Evolutionary conservation across 176 grass and related monocot species (phyloP).

Genomic region (Carex parvula): DNA sequence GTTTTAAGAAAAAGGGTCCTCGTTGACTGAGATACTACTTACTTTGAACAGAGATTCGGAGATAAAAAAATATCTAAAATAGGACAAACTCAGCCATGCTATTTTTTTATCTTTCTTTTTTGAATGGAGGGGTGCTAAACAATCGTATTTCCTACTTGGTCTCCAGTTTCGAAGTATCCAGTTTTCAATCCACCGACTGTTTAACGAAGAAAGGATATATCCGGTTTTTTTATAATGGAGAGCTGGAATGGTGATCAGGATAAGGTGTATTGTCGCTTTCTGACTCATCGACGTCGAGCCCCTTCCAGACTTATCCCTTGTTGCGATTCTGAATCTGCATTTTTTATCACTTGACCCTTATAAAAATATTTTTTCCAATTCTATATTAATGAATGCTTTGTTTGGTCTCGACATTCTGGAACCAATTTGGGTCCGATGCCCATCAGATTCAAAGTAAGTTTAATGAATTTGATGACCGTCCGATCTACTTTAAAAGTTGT

Average conservation of each 20-base stretch:
- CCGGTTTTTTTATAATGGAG: neutral
- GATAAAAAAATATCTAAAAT: neutral
- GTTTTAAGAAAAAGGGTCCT: too few relatives aligned
- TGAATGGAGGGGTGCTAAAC: too few relatives aligned
- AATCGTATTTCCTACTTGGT: neutral
- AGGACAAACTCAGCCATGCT: neutral
- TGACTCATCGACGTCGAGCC: constrained; percentile 6
- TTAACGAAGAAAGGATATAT: neutral
- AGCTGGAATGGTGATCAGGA: neutral
- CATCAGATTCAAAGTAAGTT: too few relatives aligned
- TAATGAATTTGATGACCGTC: too few relatives aligned
- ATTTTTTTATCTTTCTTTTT: too few relatives aligned
- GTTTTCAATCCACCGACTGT: neutral
- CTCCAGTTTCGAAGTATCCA: neutral
- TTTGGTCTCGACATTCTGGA: too few relatives aligned
- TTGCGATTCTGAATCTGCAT: constrained; percentile 8
- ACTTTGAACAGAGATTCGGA: neutral
- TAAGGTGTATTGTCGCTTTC: constrained; percentile 3
- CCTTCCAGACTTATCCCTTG: constrained; percentile 14
- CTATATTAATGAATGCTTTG: too few relatives aligned
- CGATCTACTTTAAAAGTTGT: too few relatives aligned
- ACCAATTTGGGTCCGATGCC: too few relatives aligned
- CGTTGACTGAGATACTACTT: too few relatives aligned
- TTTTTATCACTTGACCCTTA: neutral
- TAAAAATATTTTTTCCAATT: neutral